These are phyloP conservation scores for Lepidium didymum DNA, from an alignment of 345 rosid species.

Conservation along the genomic window DNA sequence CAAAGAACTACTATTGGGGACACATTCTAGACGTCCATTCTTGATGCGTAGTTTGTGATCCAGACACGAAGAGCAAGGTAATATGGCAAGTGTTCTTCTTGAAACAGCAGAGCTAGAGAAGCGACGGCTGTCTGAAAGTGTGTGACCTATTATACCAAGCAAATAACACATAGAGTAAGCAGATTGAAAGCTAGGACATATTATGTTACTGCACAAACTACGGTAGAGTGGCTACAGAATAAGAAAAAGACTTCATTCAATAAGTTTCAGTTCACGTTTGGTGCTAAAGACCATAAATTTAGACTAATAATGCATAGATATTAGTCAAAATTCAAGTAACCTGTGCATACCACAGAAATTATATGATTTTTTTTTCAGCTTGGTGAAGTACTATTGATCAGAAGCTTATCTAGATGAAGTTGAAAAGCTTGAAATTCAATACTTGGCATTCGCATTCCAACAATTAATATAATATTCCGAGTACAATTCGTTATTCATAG, in stretches of 20 bases:
- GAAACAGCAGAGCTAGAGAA: conserved; percentile 42
- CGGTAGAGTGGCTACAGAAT: background rate
- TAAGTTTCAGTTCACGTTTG: background rate
- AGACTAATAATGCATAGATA: background rate
- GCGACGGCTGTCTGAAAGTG: conserved; percentile 39
- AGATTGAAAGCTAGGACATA: background rate
- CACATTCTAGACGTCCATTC: conserved; percentile 32
- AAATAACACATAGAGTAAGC: background rate
- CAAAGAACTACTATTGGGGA: conserved; percentile 32
- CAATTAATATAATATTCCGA: background rate
- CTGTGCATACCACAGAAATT: background rate
- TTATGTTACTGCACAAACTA: background rate
- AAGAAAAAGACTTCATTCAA: background rate
- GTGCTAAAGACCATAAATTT: background rate
- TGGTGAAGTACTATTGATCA: background rate
- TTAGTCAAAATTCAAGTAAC: background rate
- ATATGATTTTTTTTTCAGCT: background rate
- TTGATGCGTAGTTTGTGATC: conserved; percentile 24
- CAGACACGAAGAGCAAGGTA: conserved; percentile 32
- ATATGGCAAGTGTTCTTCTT: conserved; percentile 31
- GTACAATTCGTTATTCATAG: background rate
- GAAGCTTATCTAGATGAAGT: background rate
- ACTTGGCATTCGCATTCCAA: background rate
- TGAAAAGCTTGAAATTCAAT: background rate
- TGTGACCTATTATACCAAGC: conserved; percentile 36